phyloP scores from a whole-genome alignment of 2,329 filamentous ascomycete species.

The Diaporthe citrichinensis region DNA sequence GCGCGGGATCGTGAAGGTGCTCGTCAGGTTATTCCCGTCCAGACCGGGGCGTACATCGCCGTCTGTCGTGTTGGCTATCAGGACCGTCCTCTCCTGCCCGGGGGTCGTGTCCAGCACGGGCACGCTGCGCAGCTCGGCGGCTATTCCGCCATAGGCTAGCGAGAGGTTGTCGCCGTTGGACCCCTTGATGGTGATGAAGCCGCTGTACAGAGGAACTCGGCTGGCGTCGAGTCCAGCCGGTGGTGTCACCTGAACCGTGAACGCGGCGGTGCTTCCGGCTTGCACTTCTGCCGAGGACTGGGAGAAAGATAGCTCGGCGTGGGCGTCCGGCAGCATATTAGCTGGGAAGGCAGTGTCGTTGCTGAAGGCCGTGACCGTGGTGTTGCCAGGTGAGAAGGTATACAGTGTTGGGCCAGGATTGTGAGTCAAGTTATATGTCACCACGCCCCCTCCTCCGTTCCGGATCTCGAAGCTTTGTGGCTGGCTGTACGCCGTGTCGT shows the following conservation, averaged over 20 bases:
- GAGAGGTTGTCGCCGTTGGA: slow-evolving; percentile 53
- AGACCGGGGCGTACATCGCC: slow-evolving; percentile 27
- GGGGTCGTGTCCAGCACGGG: slow-evolving; percentile 40
- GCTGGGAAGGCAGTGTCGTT: slow-evolving; percentile 31
- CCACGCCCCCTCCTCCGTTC: slow-evolving; percentile 1
- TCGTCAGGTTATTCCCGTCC: slow-evolving; percentile 31
- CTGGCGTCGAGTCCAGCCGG: slow-evolving; percentile 48
- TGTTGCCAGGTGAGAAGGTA: slow-evolving; percentile 18
- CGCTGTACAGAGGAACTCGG: slow-evolving; percentile 57
- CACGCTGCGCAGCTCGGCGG: slow-evolving; percentile 46
- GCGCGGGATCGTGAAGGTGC: slow-evolving; percentile 31
- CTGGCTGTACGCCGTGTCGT: slow-evolving; percentile 21
- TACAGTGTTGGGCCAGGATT: slow-evolving; percentile 24
- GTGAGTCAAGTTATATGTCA: slow-evolving; percentile 21
- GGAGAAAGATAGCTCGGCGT: slow-evolving; percentile 41
- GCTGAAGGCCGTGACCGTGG: slow-evolving; percentile 31
- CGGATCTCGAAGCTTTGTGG: slow-evolving; percentile 26
- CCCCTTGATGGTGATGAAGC: slow-evolving; percentile 56
- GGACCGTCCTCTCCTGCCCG: slow-evolving; percentile 41
- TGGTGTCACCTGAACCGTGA: slow-evolving; percentile 48
- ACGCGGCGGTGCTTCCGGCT: slow-evolving; percentile 43
- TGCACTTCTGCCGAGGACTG: slow-evolving; percentile 45
- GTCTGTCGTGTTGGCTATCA: slow-evolving; percentile 39
- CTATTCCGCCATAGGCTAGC: slow-evolving; percentile 57
- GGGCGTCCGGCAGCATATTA: slow-evolving; percentile 41